These are phyloP conservation scores for Globisporangium megalacanthum DNA, from an alignment of 352 stramenopile species.

Conservation along the genomic window DNA sequence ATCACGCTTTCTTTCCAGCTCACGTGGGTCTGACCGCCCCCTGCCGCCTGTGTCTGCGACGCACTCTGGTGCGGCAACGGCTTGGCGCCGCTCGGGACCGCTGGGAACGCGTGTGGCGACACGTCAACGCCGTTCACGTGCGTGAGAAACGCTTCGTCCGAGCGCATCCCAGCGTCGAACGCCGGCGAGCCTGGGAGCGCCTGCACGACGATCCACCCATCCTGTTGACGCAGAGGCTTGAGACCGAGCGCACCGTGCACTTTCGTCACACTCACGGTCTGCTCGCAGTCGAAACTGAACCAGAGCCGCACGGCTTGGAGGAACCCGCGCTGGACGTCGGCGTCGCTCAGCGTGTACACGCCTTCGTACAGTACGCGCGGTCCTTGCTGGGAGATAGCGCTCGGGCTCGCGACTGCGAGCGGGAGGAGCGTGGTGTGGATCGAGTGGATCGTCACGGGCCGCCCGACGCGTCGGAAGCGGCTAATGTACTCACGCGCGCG, in stretches of 20 bases:
- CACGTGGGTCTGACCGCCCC: slow-evolving; percentile 9
- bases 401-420: slow-evolving; percentile 53
- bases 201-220: slow-evolving; percentile 74
- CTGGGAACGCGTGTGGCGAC: slow-evolving; percentile 61
- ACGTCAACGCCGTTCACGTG: slow-evolving; percentile 79
- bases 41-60: slow-evolving; percentile 5
- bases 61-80: slow-evolving; percentile 9
- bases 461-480: slow-evolving; percentile 43
- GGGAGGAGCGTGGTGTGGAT: slow-evolving; percentile 61
- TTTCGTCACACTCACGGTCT: slow-evolving; percentile 78
- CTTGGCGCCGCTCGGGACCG: slow-evolving; percentile 21
- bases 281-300: slow-evolving; percentile 80
- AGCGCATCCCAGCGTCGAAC: slow-evolving; percentile 68
- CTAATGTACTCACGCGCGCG: slow-evolving; percentile 63
- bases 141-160: slow-evolving; percentile 71
- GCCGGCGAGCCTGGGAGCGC: slow-evolving; percentile 53
- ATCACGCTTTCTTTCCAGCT: slow-evolving; percentile 77
- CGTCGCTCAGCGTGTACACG: slow-evolving; percentile 47
- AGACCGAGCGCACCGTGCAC: slow-evolving; percentile 55
- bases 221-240: slow-evolving; percentile 68
- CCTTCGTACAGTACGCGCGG: slow-evolving; percentile 53
- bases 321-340: slow-evolving; percentile 47
- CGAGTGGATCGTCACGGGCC: slow-evolving; percentile 62
- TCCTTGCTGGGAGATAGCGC: slow-evolving; percentile 56
- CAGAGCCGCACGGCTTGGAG: slow-evolving; percentile 66